Evolutionary conservation across 2,329 filamentous ascomycete genomes (phyloP), one percentile per base, ranked within the genome.

Genomic region (Didymella lethalis): DNA sequence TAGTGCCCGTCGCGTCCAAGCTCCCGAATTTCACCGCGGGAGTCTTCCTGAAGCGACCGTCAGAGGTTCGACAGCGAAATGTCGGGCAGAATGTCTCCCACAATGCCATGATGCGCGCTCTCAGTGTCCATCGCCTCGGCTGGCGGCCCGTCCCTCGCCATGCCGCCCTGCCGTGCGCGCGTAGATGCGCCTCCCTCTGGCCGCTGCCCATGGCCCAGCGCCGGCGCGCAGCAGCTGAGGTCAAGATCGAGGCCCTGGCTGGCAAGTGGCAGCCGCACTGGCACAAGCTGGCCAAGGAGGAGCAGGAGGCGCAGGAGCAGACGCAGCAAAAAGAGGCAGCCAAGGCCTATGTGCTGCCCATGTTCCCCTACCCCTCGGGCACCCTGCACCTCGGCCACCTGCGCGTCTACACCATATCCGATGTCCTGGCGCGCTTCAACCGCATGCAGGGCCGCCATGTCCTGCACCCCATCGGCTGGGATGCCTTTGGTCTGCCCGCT

Each of bases 281-380:
- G 83, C 73, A 69, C 47, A 50, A 50, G 34, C 49, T 66, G 41
- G 54, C 49, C 14, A 46, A 64, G 6, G 41, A 51, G 41, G 62
- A 62, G 31, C 12, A 16, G 7, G 31, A 32, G 7, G 29, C 29
- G 2, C 29, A 31, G 11, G 12, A 12, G 50, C 43, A 23, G 23
- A 23, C 23, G 3, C 23, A 2, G 3, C 23, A 23, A 2, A 23
- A 23, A 23, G 23, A 23, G 2, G 23, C 23, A 23, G 23, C 23
- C 74, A 83, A 81, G 59, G 80, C 78, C 28, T 96, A 94, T 75
- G 86, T 96, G 62, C 82, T 96, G 53, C 89, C 93, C 64, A 97
- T 97, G 93, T 96, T 96, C 73, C 93, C 93, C 0, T 97, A 97
- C 75, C 93, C 93, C 0, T 96, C 93, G 0, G 93, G 93, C 29